Percentiles rank a stretch among this genome's conserved stretches.
phyloP scores from a whole-genome alignment of 2,329 filamentous ascomycete species.

The Aspergillus quadrilineatus region DNA sequence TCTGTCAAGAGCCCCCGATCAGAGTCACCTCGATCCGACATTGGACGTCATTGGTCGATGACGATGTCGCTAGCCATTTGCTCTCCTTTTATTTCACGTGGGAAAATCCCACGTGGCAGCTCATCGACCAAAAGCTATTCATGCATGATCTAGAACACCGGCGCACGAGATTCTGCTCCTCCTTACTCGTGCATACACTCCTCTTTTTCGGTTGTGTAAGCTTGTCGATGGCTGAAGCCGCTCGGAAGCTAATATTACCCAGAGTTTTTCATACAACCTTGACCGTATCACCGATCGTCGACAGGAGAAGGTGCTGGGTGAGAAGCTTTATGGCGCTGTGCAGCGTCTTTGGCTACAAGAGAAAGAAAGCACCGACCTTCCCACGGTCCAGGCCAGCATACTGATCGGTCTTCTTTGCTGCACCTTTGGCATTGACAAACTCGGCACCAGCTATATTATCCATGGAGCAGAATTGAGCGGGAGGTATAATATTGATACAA shows the following conservation, averaged over 20 bases:
- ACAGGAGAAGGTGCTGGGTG: conserved; percentile 22
- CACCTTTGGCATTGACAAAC: conserved; percentile 25
- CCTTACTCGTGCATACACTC: conserved; percentile 20
- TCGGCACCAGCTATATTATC: conserved; percentile 25
- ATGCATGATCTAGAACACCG: conserved; percentile 22
- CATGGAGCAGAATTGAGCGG: conserved; percentile 19
- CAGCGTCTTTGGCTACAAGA: conserved; percentile 23
- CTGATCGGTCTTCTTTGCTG: conserved; percentile 26
- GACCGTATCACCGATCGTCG: conserved; percentile 24
- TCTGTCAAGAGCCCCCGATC: conserved; percentile 14
- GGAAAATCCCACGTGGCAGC: conserved; percentile 28
- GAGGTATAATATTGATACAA: conserved; percentile 13
- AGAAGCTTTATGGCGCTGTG: conserved; percentile 23
- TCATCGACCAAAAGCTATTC: conserved; percentile 24
- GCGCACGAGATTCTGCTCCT: conserved; percentile 20
- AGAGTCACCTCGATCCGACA: conserved; percentile 18
- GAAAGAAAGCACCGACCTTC: conserved; percentile 14
- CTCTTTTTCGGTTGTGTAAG: conserved; percentile 26
- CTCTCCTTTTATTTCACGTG: conserved; percentile 27
- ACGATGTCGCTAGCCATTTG: conserved; percentile 25
- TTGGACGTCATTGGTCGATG: conserved; percentile 23
- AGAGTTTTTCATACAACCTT: conserved; percentile 26
- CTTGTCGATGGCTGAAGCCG: neutral
- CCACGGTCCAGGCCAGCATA: conserved; percentile 24
- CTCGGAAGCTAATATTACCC: neutral